Percentiles rank a stretch among this genome's conserved stretches.
Evolutionary conservation across 2,329 filamentous ascomycete genomes (phyloP).

Genomic region (Aspergillus sp.): DNA sequence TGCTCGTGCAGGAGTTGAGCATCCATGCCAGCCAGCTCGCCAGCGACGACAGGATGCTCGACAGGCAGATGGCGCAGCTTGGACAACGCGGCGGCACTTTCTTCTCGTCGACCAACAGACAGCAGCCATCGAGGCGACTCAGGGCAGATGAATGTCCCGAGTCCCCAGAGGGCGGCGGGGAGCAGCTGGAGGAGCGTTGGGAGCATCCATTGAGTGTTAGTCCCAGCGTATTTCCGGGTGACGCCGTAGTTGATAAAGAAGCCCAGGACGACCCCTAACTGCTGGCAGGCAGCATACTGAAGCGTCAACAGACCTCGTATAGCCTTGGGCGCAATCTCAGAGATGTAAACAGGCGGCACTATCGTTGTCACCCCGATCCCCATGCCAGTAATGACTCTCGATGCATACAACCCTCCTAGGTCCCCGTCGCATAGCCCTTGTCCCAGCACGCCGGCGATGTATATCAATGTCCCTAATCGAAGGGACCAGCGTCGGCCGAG

Average conservation of each 20-base stretch:
- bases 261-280: too few relatives aligned
- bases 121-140: constrained; percentile 24
- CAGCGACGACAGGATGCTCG: constrained; percentile 36
- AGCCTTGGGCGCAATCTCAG: constrained; percentile 17
- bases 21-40: constrained; percentile 19
- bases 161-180: constrained; percentile 16
- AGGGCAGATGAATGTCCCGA: constrained; percentile 17
- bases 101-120: constrained; percentile 13
- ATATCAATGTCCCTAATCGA: constrained; percentile 14
- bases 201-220: constrained; percentile 24
- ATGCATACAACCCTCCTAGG: constrained; percentile 17
- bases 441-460: constrained; percentile 19
- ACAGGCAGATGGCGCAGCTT: constrained; percentile 34
- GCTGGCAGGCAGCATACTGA: constrained; percentile 16
- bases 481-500: constrained; percentile 20
- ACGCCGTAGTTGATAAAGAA: constrained; percentile 12
- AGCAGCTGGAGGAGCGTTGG: constrained; percentile 22
- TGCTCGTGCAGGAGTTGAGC: constrained; percentile 20
- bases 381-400: constrained; percentile 18
- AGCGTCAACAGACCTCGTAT: constrained; percentile 20
- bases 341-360: constrained; percentile 14
- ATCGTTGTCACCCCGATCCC: constrained; percentile 18
- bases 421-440: constrained; percentile 17
- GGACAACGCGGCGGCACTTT: constrained; percentile 23
- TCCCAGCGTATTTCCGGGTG: constrained; percentile 3